Base-by-base conservation (phyloP, 2,329 filamentous ascomycete species). In the Fusarium sp. region DNA sequence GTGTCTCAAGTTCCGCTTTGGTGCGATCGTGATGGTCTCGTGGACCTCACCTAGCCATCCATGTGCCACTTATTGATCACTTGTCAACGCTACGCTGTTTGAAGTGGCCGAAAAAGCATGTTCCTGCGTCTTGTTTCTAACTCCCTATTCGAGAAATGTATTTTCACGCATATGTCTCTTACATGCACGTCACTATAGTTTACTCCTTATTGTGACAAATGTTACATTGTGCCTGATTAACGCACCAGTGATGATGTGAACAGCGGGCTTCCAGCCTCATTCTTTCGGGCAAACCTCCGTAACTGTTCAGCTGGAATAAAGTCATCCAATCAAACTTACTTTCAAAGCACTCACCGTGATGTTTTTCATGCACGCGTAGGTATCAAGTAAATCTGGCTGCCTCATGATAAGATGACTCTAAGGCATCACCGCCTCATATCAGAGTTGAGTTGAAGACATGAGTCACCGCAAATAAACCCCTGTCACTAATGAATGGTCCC, bases 141-240 rank as follows among this genome's bases (percentile, higher is more conserved):
- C 17, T 53, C 4, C 7, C 20, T 33, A 37, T 62, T 70, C 44
- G 35, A 26, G 35, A 59, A 17, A 35, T n/a, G 37, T 17, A 12
- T 33, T 41, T 18, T 38, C 30, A 61, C 54, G 64, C 48, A 57
- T 56, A 52, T 23, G 23, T 71, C 38, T 71, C 37, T 57, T 56
- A 17, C 33, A 53, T 64, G 58, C 69, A 60, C 40, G 40, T 63
- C 56, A 52, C 49, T 54, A 26, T 69, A 69, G 32, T 41, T 48
- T 17, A 46, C 42, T 26, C 49, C 41, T 42, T 38, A 20, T 35
- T 55, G 56, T 52, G 52, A 42, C 9, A 44, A 49, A 67, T 50
- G 69, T 70, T 70, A 40, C 53, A 67, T 63, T 70, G 69, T 71
- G 58, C 69, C 69, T 71, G 69, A 67, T 70, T 69, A 66, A 73